Evolutionary conservation across 192 early-diverging fungal species (phyloP).

Genomic region (Entomortierella beljakovae): DNA sequence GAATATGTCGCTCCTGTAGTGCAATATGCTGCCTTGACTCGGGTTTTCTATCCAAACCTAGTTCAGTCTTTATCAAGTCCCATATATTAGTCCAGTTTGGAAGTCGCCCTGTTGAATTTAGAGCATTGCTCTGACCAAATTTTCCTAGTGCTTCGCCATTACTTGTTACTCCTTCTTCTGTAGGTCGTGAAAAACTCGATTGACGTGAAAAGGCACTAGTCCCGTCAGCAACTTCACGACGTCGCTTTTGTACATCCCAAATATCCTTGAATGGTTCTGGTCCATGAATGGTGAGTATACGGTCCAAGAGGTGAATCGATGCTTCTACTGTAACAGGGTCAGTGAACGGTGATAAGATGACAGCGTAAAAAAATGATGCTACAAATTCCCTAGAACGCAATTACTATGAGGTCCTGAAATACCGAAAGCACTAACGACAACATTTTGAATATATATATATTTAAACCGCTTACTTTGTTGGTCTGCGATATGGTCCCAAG

Average conservation of each 20-base stretch:
- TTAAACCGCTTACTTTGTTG: constrained; percentile 23
- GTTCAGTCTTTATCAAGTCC: constrained; percentile 35
- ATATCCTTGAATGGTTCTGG: constrained; percentile 32
- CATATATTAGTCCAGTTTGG: constrained; percentile 45
- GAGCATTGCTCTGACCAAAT: neutral
- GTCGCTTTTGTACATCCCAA: constrained; percentile 43
- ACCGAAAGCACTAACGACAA: neutral
- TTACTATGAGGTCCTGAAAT: neutral
- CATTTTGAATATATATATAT: neutral
- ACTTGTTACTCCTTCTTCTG: neutral
- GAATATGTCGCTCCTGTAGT: constrained; percentile 33
- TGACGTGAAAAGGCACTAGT: constrained; percentile 24
- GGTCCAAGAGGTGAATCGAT: constrained; percentile 37
- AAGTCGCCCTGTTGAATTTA: constrained; percentile 10
- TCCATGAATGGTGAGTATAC: constrained; percentile 38
- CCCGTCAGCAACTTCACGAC: constrained; percentile 39
- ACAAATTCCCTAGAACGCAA: constrained; percentile 27
- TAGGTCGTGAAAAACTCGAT: neutral
- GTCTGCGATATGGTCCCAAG: constrained; percentile 38
- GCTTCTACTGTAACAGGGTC: constrained; percentile 43
- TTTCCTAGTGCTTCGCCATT: neutral
- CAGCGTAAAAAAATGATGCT: constrained; percentile 39
- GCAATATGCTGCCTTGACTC: constrained; percentile 41
- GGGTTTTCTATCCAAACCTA: constrained; percentile 33
- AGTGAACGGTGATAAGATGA: constrained; percentile 38